Percentiles rank a stretch among this genome's conserved stretches.
Evolutionary conservation across 2,329 filamentous ascomycete genomes (phyloP).

Genomic region (Aspergillus fumigatus): DNA sequence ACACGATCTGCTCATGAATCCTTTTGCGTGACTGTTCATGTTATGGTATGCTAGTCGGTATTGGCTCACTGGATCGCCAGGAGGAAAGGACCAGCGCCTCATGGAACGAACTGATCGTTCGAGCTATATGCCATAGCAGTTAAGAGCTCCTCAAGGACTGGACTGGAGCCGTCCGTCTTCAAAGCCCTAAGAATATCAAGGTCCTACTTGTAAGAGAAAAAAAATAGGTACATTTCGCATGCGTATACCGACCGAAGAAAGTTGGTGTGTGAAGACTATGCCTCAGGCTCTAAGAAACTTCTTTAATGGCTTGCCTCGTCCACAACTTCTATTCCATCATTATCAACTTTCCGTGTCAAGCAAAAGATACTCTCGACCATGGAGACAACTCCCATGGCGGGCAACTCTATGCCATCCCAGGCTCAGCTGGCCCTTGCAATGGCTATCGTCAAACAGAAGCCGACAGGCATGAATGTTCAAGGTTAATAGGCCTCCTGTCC

Average conservation of each 20-base stretch:
- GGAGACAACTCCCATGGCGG: background rate
- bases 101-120: background rate
- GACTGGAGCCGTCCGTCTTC: background rate
- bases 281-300: background rate
- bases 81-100: background rate
- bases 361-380: background rate
- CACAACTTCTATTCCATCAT: background rate
- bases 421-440: slow-evolving; percentile 42
- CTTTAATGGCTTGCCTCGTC: background rate
- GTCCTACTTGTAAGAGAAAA: background rate
- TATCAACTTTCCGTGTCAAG: background rate
- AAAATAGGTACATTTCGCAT: background rate
- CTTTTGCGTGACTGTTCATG: background rate
- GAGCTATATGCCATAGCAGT: background rate
- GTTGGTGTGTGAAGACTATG: background rate
- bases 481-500: slow-evolving; percentile 19
- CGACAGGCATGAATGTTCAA: slow-evolving; percentile 29
- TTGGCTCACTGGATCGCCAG: background rate
- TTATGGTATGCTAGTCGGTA: background rate
- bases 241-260: background rate
- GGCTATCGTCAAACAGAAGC: slow-evolving; percentile 40
- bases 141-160: background rate
- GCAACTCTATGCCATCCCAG: slow-evolving; percentile 25
- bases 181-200: background rate
- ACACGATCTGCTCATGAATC: background rate